Base-by-base conservation (phyloP, 495 filamentous ascomycete species). In the Xylaria venustula region DNA sequence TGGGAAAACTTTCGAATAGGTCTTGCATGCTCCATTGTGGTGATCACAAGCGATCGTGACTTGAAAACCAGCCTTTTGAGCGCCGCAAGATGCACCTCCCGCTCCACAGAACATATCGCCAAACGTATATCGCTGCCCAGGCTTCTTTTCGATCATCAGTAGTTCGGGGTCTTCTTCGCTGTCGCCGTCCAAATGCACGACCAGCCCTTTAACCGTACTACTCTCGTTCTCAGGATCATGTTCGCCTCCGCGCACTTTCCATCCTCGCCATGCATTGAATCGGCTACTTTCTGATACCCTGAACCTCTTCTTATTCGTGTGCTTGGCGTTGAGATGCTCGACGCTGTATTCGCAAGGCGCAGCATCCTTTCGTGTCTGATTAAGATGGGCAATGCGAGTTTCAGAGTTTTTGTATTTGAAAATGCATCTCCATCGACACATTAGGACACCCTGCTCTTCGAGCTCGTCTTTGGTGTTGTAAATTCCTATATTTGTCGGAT, bases 61-160 rank as follows among this genome's bases (percentile, higher is more conserved):
- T 0, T 77, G 62, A 1, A 92, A 63, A 0, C 89, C 89, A 0
- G 90, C 88, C 26, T 76, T 70, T 17, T 71, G 56, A 0, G 90
- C 91, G 1, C 90, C 91, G 30, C 83, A 78, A 0, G 90, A 90
- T 2, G 87, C 81, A 2, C 92, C 91, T 1, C 92, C 92, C 32
- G 82, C 89, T 3, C 92, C 91, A 54, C 88, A 90, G 64, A 92
- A 93, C 1, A 78, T 80, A 66, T 94, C 90, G 0, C 83, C 87
- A 28, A 89, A 86, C 0, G 85, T 86, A 55, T 90, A 92, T 23
- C 69, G 55, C 12, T 82, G 78, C 0, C 71, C 72, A 0, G 32
- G 67, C 5, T 64, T 65, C 56, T 50, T 67, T 20, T 41, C 40
- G 11, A 64, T 62, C 53, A 60, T 49, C 0, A 40, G 17, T 14